Base-by-base conservation (phyloP, 2,329 filamentous ascomycete genomes). In the Xylariales sp. region DNA sequence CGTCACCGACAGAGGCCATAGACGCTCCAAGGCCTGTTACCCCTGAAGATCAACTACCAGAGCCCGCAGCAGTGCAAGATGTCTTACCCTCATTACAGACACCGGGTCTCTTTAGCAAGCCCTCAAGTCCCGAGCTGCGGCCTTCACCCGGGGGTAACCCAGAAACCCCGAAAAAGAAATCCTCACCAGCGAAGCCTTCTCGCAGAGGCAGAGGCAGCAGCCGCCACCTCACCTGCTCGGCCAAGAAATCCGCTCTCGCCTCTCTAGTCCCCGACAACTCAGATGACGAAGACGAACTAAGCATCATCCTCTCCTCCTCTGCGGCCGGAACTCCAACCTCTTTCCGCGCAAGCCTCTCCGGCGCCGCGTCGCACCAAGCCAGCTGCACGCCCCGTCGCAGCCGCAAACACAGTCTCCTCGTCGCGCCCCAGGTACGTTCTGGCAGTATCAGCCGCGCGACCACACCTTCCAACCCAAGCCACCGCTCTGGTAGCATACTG, bases 121-220 rank as follows among this genome's bases (percentile, higher is more conserved):
- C 22, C 20, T 7, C 35, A 39, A 21, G n/a, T n/a, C n/a, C n/a
- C n/a, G n/a, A n/a, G n/a, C n/a, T n/a, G n/a, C n/a, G n/a, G n/a
- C n/a, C n/a, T n/a, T n/a, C n/a, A n/a, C n/a, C n/a, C n/a, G n/a
- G n/a, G n/a, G n/a, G n/a, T n/a, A n/a, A n/a, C n/a, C n/a, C n/a
- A n/a, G n/a, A n/a, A n/a, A 25, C 22, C 28, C 22, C 41, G 29
- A 47, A 45, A 15, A 37, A 35, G 6, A n/a, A 8, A 15, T 31
- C 16, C 2, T 43, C 50, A 1, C 51, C 53, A 4, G 51, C 49
- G 4, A 55, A 53, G 22, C 52, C 56, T 5, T 51, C 49, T n/a
- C 45, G 51, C 10, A 38, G 46, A 32, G 7, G 7, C 10, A 9
- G 8, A 14, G 29, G 15, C 10, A 8, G 29, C 29, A 32, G 10